phyloP scores from a whole-genome alignment of 805 yeast species.

The Wickerhamiella galacta region DNA sequence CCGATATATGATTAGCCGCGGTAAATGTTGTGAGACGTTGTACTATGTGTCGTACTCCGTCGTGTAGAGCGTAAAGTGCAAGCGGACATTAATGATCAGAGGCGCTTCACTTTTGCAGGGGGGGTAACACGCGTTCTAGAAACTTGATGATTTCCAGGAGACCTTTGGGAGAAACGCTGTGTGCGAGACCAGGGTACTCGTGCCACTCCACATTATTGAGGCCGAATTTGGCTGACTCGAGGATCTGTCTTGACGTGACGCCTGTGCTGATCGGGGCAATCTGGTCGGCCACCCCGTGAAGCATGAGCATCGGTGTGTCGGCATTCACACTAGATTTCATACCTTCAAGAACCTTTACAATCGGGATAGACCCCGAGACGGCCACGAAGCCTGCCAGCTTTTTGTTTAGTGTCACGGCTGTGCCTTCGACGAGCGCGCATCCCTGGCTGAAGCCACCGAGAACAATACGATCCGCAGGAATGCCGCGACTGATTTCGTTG shows the following conservation, averaged over 20 bases:
- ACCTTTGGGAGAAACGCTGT: constrained; percentile 53
- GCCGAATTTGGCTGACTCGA: constrained; percentile 29
- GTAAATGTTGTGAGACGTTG: too few relatives aligned
- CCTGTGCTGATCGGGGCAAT: constrained; percentile 34
- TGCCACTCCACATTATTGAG: constrained; percentile 29
- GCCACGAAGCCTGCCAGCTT: constrained; percentile 67
- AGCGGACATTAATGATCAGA: background rate
- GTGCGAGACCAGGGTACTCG: constrained; percentile 47
- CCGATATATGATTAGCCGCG: too few relatives aligned
- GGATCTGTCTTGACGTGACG: constrained; percentile 28
- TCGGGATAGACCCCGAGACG: constrained; percentile 56
- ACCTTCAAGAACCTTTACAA: constrained; percentile 10
- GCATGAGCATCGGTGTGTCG: constrained; percentile 66
- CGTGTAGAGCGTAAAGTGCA: background rate
- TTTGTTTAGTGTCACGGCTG: constrained; percentile 17
- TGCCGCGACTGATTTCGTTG: constrained; percentile 21
- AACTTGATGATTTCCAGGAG: constrained; percentile 36
- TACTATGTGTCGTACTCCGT: too few relatives aligned
- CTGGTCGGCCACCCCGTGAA: constrained; percentile 73
- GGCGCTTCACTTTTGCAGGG: background rate
- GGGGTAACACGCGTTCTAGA: constrained; percentile 23
- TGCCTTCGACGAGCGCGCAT: constrained; percentile 49
- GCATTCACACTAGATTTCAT: constrained; percentile 27
- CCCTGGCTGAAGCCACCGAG: constrained; percentile 96
- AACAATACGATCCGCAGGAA: constrained; percentile 37